A percentile compares a stretch with the other conserved stretches of the same genome.
phyloP scores from a whole-genome alignment of 2,329 filamentous ascomycete species.

The Chrysosporium queenslandicum region DNA sequence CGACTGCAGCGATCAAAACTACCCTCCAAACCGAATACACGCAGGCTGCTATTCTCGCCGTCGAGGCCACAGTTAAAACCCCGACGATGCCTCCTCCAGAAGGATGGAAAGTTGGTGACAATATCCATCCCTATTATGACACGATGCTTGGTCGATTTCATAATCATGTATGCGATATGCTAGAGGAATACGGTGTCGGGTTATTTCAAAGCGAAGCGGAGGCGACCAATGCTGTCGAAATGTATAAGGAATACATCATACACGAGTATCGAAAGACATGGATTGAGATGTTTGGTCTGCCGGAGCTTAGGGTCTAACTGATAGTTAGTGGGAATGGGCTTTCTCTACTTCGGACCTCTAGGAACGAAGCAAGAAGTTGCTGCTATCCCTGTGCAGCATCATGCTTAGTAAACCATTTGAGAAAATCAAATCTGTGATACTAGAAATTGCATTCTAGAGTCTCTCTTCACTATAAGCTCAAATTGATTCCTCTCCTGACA shows the following conservation, averaged over 20 bases:
- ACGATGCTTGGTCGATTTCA: constrained; percentile 17
- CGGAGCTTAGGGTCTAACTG: not conserved
- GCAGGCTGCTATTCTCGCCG: constrained; percentile 8
- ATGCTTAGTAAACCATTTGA: too few relatives aligned
- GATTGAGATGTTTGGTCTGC: constrained; percentile 15
- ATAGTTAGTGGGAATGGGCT: too few relatives aligned
- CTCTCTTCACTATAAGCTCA: too few relatives aligned
- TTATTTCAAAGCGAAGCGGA: constrained; percentile 5
- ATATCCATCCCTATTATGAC: constrained; percentile 17
- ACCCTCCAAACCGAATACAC: constrained; percentile 13
- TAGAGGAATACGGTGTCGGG: not conserved
- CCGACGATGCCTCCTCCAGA: constrained; percentile 14
- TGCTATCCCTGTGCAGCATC: too few relatives aligned
- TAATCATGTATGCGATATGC: constrained; percentile 8
- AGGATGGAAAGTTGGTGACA: constrained; percentile 14
- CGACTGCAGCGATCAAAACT: constrained; percentile 13
- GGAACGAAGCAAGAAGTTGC: too few relatives aligned
- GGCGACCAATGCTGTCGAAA: constrained; percentile 3
- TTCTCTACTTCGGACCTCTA: too few relatives aligned
- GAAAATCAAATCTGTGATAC: too few relatives aligned
- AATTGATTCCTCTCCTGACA: too few relatives aligned
- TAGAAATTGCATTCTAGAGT: too few relatives aligned
- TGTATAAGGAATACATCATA: constrained; percentile 15
- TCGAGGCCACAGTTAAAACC: constrained; percentile 11
- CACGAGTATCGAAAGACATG: constrained; percentile 17